These are phyloP conservation scores for Sedum album DNA, from an alignment of 164 flowering plant species.

Conservation along the genomic window DNA sequence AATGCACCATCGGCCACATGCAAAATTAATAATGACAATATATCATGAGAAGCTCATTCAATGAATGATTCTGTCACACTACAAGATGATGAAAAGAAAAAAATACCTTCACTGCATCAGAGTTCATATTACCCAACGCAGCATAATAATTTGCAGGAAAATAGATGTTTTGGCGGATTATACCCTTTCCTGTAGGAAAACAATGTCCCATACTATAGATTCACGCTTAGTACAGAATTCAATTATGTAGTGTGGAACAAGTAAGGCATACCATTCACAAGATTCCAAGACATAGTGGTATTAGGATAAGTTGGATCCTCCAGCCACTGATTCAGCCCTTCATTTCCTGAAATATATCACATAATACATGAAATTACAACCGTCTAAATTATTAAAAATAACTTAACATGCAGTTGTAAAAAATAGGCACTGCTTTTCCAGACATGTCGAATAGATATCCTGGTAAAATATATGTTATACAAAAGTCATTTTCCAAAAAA, in stretches of 20 bases:
- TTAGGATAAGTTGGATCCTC: constrained; percentile 42
- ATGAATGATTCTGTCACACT: neutral
- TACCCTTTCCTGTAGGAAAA: constrained; percentile 32
- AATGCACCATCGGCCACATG: neutral
- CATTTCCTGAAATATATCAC: constrained; percentile 34
- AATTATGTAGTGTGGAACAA: neutral
- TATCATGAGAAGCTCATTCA: neutral
- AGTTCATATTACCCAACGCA: constrained; percentile 37
- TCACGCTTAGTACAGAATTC: neutral
- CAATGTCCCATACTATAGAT: constrained; percentile 3
- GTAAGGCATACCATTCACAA: constrained; percentile 30
- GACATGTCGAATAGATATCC: too few relatives aligned
- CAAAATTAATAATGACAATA: neutral
- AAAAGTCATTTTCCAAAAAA: too few relatives aligned
- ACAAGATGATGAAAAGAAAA: neutral
- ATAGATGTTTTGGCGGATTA: constrained; percentile 20
- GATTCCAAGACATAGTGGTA: constrained; percentile 41
- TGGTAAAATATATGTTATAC: too few relatives aligned
- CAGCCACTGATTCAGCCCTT: constrained; percentile 37
- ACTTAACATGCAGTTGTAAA: neutral
- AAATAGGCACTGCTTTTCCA: neutral
- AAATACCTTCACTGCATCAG: constrained; percentile 32
- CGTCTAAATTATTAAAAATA: neutral
- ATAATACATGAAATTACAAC: neutral
- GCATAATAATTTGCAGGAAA: constrained; percentile 37